A percentile compares a stretch with the other conserved stretches of the same genome.
Conservation (phyloP, 225 moss, liverwort and hornwort species). For the Sphagnum contortum region DNA sequence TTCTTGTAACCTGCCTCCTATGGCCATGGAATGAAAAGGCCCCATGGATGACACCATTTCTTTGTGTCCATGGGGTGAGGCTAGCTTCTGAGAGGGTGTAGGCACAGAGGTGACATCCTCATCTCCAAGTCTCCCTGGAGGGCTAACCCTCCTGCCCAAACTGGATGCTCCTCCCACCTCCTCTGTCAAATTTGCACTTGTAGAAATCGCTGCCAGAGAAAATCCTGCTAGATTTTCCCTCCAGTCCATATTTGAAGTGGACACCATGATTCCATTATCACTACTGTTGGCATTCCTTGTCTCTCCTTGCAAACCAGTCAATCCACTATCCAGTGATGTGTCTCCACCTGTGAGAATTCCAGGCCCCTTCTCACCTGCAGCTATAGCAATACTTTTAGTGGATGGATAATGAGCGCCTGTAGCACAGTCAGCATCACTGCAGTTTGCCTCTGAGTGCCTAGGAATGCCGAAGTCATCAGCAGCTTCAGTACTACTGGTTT, state of each 20-base stretch:
- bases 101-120: background rate
- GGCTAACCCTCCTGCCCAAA: background rate
- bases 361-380: background rate
- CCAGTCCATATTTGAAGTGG: background rate
- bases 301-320: background rate
- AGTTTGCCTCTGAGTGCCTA: background rate
- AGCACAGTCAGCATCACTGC: background rate
- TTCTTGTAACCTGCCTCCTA: too few species aligned
- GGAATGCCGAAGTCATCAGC: background rate
- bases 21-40: background rate
- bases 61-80: too few species aligned
- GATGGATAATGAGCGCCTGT: background rate
- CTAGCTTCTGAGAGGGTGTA: background rate
- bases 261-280: background rate
- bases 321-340: background rate
- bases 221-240: background rate
- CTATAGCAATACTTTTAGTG: background rate
- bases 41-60: conserved; percentile 4
- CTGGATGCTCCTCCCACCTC: background rate
- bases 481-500: background rate
- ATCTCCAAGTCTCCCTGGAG: background rate
- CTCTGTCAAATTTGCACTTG: background rate
- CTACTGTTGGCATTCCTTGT: background rate
- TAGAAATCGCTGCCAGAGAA: too few species aligned
- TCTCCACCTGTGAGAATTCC: background rate